Evolutionary conservation across 208 protist species (phyloP).

Genomic region (Tritrichomonas musculus): DNA sequence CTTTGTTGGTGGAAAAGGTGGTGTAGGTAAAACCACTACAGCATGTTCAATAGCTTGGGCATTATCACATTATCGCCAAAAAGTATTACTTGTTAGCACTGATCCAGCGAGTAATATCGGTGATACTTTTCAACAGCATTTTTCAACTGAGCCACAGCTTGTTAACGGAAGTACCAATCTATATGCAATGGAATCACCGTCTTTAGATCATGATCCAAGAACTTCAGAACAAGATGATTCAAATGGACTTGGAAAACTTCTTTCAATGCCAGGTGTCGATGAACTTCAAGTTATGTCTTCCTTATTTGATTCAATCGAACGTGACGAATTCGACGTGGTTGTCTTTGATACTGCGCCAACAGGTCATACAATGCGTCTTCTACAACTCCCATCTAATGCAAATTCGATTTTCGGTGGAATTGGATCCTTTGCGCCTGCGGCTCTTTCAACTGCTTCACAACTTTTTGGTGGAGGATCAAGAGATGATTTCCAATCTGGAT

Average conservation of each 20-base stretch:
- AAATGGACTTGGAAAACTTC: background rate
- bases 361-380: constrained; percentile 72
- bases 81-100: constrained; percentile 28
- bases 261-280: constrained; percentile 86
- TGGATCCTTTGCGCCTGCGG: background rate
- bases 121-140: constrained; percentile 35
- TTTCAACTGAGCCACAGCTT: background rate
- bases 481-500: background rate
- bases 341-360: constrained; percentile 99
- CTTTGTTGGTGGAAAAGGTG: constrained; percentile 40
- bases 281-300: constrained; percentile 89
- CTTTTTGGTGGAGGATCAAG: background rate
- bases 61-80: background rate
- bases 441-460: background rate
- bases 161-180: constrained; percentile 25
- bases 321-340: constrained; percentile 74
- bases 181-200: constrained; percentile 33
- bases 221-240: background rate
- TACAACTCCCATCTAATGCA: background rate
- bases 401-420: background rate
- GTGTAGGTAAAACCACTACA: constrained; percentile 37
- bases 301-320: constrained; percentile 74
- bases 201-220: background rate
- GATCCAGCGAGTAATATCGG: constrained; percentile 35
- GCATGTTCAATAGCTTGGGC: constrained; percentile 3